Base-by-base conservation (phyloP, 2,329 filamentous ascomycete species). In the Madurella fahalii region DNA sequence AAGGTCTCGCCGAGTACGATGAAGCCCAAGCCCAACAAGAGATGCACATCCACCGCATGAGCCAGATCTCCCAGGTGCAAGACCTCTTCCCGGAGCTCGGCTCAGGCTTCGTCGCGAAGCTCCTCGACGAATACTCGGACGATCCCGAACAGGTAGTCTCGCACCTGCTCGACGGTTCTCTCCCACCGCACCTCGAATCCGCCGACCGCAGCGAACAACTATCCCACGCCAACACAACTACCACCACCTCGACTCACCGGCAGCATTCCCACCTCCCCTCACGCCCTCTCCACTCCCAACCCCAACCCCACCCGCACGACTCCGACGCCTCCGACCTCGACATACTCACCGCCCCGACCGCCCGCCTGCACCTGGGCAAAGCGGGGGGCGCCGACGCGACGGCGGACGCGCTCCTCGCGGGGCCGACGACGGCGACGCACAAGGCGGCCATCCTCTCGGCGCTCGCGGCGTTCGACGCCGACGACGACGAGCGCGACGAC, bases 401-500 rank as follows among this genome's bases (percentile, higher is more conserved):
- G 4, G 86, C 89, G n/a, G 89, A 93, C 65, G 80, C 83, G 47
- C 72, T 93, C 15, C 79, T 93, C 8, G 74, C 80, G 46, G 85
- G 90, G 65, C 81, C 81, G 48, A 78, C 81, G 17, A 74, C 74
- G 1, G 83, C 85, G 3, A 82, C 86, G 1, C 85, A 39, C 64
- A 96, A 95, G 72, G 89, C 90, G 0, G 87, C 90, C 11, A 96
- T 96, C 63, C 74, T 96, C 20, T 89, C 92, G 2, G 93, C 93
- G 0, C 81, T 97, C 2, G 90, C 90, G 15, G 81, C 87, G 0
- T 96, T 97, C 62, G 92, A 97, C 72, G 87, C 86, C 0, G 93
- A 97, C 64, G 94, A 97, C 62, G 94, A 99, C 68, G 94, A 99
- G 73, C 83, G 91, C 37, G 94, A 99, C 69, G 94, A 99, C 69